Base-by-base conservation (phyloP, 768 basidiomycete species). In the Asterophora parasitica region DNA sequence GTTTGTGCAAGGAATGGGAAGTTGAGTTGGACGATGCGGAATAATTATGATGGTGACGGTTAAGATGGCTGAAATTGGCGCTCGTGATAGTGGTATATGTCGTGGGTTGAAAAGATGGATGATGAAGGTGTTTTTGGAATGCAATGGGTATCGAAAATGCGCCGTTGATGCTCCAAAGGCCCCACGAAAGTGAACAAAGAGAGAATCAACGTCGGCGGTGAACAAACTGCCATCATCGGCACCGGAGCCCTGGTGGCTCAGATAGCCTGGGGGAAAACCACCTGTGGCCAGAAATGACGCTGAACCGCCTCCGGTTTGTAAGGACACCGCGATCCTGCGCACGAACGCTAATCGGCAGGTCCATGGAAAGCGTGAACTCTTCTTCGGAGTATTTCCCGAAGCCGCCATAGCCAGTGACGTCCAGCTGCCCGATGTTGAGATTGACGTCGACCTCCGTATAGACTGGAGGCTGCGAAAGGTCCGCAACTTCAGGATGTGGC, bases 291-390 rank as follows among this genome's bases (percentile, higher is more conserved):
- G 44, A 39, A 10, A 30, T 38, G 1, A 55, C 48, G 15, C 42
- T 46, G 17, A 49, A 27, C 13, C 54, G 42, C 31, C 44, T 34
- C 51, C 45, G 46, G 32, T 55, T 49, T 2, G 37, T 44, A 4
- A 44, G 31, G 16, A 44, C 42, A 20, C 35, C 54, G 1, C 40
- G 45, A 16, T 49, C 48, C 15, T 52, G 50, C 15, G 31, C 44
- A 15, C 55, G 53, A 30, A 57, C 54, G 34, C 58, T 60, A 10
- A 60, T 45, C 1, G 70, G 66, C 1, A 73, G 46, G 51, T 73
- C 72, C 73, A 75, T 75, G 2, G 69, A 61, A n/a, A 75, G 58
- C 11, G 71, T 74, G 44, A 75, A 72, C 54, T 75, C 73, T 23
- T 69, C 67, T n/a, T 60, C 61, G 13, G 54, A 45, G 36, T 47